Base-by-base conservation (phyloP, 495 filamentous ascomycete genomes). In the Penicillium angulare region DNA sequence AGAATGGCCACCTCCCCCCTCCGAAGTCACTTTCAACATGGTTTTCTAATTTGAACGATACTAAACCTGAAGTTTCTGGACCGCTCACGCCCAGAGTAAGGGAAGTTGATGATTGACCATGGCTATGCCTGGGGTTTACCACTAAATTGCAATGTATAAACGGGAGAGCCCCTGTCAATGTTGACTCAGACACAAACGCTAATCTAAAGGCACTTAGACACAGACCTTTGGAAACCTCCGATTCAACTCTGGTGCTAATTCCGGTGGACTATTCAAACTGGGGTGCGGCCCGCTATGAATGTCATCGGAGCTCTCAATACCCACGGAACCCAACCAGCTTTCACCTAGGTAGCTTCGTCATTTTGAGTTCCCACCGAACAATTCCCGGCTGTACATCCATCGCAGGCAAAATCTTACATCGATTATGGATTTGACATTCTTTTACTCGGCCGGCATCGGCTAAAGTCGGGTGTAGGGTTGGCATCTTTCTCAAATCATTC, bases 101-200 rank as follows among this genome's bases (percentile, higher is more conserved):
- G 36, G 39, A 47, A 15, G 5, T 13, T 13, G n/a, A n/a, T 12
- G 10, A 7, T 13, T 2, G 29, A 17, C 50, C 50, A 38, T 48
- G 50, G 50, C 44, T 38, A 32, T 3, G 16, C 27, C 31, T 24
- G 50, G 36, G 44, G 29, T 42, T 31, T 13, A 42, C 36, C 5
- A 22, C 22, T 29, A 42, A 16, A 15, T 8, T 7, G n/a, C n/a
- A n/a, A n/a, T n/a, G n/a, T n/a, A n/a, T n/a, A n/a, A n/a, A n/a
- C n/a, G n/a, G n/a, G n/a, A n/a, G n/a, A n/a, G n/a, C n/a, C n/a
- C n/a, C n/a, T n/a, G n/a, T n/a, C n/a, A n/a, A n/a, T n/a, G n/a
- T 47, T 53, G 43, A 53, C 43, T 53, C 36, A 53, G 35, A 42
- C 20, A 17, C 50, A 53, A 35, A 36, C n/a, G n/a, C n/a, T n/a